phyloP scores from a whole-genome alignment of 2,329 filamentous ascomycete genomes.

The Nemania serpens region DNA sequence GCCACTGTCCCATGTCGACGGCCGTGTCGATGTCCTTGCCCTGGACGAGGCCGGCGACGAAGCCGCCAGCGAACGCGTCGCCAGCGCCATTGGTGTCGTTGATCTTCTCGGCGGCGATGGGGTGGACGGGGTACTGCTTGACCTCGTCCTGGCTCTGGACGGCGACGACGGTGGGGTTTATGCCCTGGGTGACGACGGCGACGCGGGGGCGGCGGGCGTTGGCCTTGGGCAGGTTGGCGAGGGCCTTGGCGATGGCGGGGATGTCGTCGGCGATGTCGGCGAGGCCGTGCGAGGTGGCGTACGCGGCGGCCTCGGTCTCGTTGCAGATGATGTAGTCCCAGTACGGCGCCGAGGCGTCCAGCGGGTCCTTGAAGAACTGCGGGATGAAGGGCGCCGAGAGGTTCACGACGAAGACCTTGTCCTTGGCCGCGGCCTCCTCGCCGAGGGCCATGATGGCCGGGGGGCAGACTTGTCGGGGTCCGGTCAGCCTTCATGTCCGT shows the following conservation, averaged over 20 bases:
- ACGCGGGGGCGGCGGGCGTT: slow-evolving; percentile 83
- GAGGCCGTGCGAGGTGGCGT: slow-evolving; percentile 69
- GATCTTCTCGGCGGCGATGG: slow-evolving; percentile 78
- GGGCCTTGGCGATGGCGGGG: slow-evolving; percentile 79
- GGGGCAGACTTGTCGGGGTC: slow-evolving; percentile 70
- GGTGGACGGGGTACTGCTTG: slow-evolving; percentile 79
- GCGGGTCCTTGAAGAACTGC: slow-evolving; percentile 96
- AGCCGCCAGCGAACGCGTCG: slow-evolving; percentile 94
- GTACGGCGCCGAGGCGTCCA: slow-evolving; percentile 85
- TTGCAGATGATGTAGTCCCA: slow-evolving; percentile 97
- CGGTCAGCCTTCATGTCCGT: slow-evolving; percentile 1
- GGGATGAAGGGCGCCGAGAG: slow-evolving; percentile 95
- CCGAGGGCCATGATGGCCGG: slow-evolving; percentile 87
- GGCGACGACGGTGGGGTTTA: slow-evolving; percentile 85
- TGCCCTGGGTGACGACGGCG: slow-evolving; percentile 94
- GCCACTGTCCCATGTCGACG: slow-evolving; percentile 95
- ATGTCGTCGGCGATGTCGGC: slow-evolving; percentile 61
- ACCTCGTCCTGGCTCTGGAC: slow-evolving; percentile 71
- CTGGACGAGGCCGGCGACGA: slow-evolving; percentile 86
- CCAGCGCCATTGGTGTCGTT: slow-evolving; percentile 96
- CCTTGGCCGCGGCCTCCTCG: slow-evolving; percentile 83
- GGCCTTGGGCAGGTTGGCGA: slow-evolving; percentile 90
- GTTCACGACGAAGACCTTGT: slow-evolving; percentile 92
- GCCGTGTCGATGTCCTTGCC: slow-evolving; percentile 77
- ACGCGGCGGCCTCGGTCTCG: slow-evolving; percentile 90